These are phyloP conservation scores for Cladorrhinum sp. DNA, from an alignment of 2,329 filamentous ascomycete genomes.

Conservation along the genomic window DNA sequence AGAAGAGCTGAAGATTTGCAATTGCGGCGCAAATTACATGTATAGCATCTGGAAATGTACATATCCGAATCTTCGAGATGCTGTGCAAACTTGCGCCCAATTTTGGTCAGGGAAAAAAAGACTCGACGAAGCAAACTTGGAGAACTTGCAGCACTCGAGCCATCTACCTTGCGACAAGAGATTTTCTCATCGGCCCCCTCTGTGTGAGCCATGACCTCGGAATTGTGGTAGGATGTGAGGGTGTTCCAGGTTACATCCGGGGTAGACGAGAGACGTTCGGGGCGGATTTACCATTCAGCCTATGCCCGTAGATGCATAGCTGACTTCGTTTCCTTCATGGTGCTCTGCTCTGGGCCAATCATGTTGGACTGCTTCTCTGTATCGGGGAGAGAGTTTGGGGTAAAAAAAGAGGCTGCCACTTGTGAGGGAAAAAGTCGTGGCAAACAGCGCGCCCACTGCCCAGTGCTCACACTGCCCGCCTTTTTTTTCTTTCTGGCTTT, in stretches of 20 bases:
- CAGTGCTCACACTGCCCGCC: neutral
- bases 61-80: neutral
- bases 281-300: neutral
- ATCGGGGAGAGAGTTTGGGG: neutral
- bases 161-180: neutral
- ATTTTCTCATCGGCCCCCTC: neutral
- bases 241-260: conserved; percentile 9
- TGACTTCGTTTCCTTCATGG: neutral
- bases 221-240: neutral
- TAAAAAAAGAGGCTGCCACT: no score
- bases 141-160: no score
- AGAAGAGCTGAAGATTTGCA: neutral
- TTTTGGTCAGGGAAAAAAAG: neutral
- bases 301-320: neutral
- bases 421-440: neutral
- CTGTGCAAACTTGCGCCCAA: neutral
- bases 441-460: conserved; percentile 4
- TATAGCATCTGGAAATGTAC: neutral
- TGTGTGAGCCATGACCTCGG: neutral
- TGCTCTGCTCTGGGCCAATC: neutral
- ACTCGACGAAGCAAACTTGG: neutral
- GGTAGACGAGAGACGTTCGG: neutral
- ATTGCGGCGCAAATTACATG: neutral
- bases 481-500: neutral
- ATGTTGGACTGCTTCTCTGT: neutral